Percentiles rank a stretch among this genome's conserved stretches.
These are phyloP conservation scores for Phyllosticta capitalensis DNA, from an alignment of 2,329 filamentous ascomycete genomes.

Conservation along the genomic window DNA sequence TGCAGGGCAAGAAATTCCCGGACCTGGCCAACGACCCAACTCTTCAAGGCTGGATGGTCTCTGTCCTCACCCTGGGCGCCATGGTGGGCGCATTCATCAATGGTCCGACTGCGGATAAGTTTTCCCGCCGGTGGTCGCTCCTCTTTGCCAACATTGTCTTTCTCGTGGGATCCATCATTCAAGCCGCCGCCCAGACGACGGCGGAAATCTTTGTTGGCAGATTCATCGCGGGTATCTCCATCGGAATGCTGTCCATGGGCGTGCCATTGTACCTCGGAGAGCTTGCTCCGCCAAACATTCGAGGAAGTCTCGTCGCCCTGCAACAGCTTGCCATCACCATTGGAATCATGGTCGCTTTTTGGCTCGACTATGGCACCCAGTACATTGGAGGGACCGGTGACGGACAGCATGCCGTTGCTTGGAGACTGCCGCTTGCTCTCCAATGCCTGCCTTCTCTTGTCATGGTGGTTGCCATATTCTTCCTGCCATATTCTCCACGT, in stretches of 20 bases:
- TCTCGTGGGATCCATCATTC: constrained; percentile 21
- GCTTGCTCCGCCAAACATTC: constrained; percentile 17
- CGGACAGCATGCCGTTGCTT: background rate
- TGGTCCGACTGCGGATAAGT: constrained; percentile 27
- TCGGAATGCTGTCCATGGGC: background rate
- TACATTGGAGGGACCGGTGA: constrained; percentile 8
- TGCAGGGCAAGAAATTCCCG: background rate
- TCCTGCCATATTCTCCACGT: background rate
- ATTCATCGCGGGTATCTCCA: background rate
- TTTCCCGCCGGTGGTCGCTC: constrained; percentile 1
- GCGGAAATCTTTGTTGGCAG: constrained; percentile 16
- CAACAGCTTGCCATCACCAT: constrained; percentile 3
- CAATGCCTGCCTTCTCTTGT: background rate
- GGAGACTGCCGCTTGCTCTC: constrained; percentile 1
- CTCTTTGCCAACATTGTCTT: constrained; percentile 17
- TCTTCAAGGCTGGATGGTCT: background rate
- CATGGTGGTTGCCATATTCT: background rate
- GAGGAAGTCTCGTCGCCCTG: constrained; percentile 16
- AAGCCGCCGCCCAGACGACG: constrained; percentile 20
- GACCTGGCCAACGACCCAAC: background rate
- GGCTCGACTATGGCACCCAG: constrained; percentile 11
- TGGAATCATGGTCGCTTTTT: constrained; percentile 5
- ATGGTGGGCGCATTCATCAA: constrained; percentile 29
- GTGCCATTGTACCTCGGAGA: constrained; percentile 4
- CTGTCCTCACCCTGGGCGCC: constrained; percentile 17